These are phyloP conservation scores for Volvox africanus DNA, from an alignment of 139 green algal genomes.

Conservation along the genomic window DNA sequence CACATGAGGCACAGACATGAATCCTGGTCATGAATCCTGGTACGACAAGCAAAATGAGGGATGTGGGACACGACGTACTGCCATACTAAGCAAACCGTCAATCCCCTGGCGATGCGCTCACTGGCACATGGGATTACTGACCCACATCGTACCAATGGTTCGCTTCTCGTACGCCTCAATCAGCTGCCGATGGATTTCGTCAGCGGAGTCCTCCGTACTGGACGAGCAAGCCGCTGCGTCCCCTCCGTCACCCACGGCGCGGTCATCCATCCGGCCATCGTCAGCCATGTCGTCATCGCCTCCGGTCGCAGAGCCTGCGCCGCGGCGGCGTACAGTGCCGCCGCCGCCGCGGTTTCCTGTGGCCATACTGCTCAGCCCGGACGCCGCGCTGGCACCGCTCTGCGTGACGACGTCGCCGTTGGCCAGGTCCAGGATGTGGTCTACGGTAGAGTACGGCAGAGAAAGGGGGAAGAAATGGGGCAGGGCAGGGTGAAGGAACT, in stretches of 20 bases:
- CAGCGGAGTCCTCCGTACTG: background rate
- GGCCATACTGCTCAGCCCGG: too few species aligned
- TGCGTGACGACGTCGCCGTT: slow-evolving; percentile 67
- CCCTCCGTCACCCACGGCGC: background rate
- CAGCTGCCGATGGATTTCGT: slow-evolving; percentile 14
- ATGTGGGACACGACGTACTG: too few species aligned
- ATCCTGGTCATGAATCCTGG: too few species aligned
- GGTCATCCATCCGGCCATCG: too few species aligned
- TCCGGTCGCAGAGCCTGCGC: background rate
- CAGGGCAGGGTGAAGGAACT: background rate
- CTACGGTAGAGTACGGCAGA: slow-evolving; percentile 53
- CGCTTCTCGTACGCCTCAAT: slow-evolving; percentile 40
- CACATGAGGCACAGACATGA: too few species aligned
- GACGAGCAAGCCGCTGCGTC: background rate
- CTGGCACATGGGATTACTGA: background rate
- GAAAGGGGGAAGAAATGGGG: slow-evolving; percentile 54
- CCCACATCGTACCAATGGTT: slow-evolving; percentile 26
- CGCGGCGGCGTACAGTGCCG: background rate
- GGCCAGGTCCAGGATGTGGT: slow-evolving; percentile 88
- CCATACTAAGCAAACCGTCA: background rate
- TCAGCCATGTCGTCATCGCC: background rate
- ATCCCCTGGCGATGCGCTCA: background rate
- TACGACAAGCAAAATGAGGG: too few species aligned
- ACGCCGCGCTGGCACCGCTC: background rate
- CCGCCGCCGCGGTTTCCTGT: background rate